Base-by-base conservation (phyloP, 768 basidiomycete genomes). In the Boletus edulis region DNA sequence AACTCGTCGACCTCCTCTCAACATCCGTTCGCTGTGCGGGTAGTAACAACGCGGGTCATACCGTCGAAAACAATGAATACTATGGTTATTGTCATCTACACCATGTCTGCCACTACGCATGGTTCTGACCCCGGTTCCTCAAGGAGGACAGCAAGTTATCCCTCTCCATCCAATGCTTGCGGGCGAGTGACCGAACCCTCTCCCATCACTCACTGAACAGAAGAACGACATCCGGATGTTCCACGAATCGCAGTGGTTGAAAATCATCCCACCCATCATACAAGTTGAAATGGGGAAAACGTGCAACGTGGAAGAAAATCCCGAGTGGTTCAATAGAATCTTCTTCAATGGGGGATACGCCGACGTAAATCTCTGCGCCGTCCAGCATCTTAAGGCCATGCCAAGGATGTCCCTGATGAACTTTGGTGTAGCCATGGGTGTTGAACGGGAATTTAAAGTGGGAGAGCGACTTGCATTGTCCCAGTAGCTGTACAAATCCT, bases 1-100 rank as follows among this genome's bases (percentile, higher is more conserved):
- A 24, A 20, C 20, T 20, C 20, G 20, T 20, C 20, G 20, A 20
- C 71, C 92, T 99, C 67, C 81, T 99, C 60, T 83, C 94, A 96
- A 99, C 72, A 71, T 98, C 68, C 65, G 96, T 94, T n/a, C 83
- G 97, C 44, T 98, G 94, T 70, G 97, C 97, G 11, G 97, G 97
- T 13, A 97, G 97, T 13, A 98, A 98, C 77, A 99, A 99, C 69
- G 97, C 97, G 20, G 97, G 97, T 3, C 97, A 99, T 75, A 98
- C 97, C 22, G 97, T 99, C n/a, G n/a, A n/a, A n/a, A n/a, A n/a
- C n/a, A n/a, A n/a, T n/a, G n/a, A n/a, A n/a, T n/a, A n/a, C n/a
- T n/a, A n/a, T n/a, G n/a, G n/a, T n/a, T n/a, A n/a, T n/a, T n/a
- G 22, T 24, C 22, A 24, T 24, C 22, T 24, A 24, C 22, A 24